phyloP scores from a whole-genome alignment of 441 rosid genomes.

The Erodium trifolium region DNA sequence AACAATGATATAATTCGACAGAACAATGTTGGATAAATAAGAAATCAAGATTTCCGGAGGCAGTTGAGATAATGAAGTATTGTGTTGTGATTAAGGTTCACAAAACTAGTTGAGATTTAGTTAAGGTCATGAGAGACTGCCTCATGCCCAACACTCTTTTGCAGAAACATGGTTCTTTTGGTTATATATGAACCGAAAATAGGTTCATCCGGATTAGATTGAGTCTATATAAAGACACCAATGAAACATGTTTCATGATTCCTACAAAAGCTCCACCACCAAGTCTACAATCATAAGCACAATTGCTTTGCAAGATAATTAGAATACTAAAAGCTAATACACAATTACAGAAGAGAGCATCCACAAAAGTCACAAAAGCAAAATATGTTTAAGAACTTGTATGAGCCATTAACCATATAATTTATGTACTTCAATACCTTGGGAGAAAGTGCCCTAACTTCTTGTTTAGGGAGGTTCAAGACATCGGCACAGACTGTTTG shows the following conservation, averaged over 20 bases:
- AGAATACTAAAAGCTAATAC: neutral
- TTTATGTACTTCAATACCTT: slow-evolving; percentile 33
- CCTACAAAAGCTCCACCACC: neutral
- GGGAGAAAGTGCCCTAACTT: slow-evolving; percentile 59
- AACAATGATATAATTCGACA: neutral
- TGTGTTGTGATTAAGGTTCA: no score
- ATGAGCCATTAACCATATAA: neutral
- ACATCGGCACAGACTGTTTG: slow-evolving; percentile 73
- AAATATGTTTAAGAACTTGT: neutral
- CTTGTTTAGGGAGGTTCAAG: slow-evolving; percentile 45
- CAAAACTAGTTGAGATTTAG: no score
- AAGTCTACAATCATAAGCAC: neutral
- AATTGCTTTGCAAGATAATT: neutral
- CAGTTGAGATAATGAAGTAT: neutral
- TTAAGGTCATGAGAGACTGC: no score
- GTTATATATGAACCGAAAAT: neutral
- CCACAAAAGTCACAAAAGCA: neutral
- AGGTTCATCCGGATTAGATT: neutral
- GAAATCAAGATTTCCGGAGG: neutral
- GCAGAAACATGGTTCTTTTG: neutral
- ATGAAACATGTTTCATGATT: neutral
- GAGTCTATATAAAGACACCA: neutral
- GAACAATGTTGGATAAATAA: neutral
- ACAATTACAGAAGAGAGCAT: neutral
- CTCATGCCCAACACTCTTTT: no score